These are phyloP conservation scores for Vigna mungo DNA, from an alignment of 306 rosid species.

Conservation along the genomic window DNA sequence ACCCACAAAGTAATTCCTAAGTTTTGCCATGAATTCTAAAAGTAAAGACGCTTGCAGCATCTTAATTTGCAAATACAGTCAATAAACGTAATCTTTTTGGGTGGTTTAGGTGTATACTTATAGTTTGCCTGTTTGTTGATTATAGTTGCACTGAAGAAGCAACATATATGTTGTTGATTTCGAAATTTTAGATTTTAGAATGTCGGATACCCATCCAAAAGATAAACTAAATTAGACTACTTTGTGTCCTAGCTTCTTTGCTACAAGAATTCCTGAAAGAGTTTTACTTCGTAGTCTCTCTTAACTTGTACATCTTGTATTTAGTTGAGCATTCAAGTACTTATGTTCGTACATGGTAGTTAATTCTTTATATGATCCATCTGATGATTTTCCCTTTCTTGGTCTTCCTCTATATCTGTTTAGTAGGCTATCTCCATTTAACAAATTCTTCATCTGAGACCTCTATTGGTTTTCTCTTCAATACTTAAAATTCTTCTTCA, in stretches of 20 bases:
- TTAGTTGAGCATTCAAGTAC: background rate
- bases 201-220: background rate
- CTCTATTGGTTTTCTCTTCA: constrained; percentile 5
- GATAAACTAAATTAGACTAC: background rate
- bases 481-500: background rate
- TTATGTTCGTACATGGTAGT: background rate
- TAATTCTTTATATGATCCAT: background rate
- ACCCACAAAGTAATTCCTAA: background rate
- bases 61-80: no score
- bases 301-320: background rate
- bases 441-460: background rate
- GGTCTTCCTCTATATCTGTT: background rate
- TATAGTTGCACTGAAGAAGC: no score
- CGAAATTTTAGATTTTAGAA: background rate
- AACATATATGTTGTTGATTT: background rate
- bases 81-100: no score
- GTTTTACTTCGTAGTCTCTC: background rate
- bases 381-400: background rate
- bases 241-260: constrained; percentile 1
- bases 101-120: no score
- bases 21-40: no score
- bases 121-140: no score
- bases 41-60: no score
- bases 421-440: background rate
- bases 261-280: background rate